phyloP scores from a whole-genome alignment of 1,284 basidiomycete genomes.

The Moesziomyces sp. region DNA sequence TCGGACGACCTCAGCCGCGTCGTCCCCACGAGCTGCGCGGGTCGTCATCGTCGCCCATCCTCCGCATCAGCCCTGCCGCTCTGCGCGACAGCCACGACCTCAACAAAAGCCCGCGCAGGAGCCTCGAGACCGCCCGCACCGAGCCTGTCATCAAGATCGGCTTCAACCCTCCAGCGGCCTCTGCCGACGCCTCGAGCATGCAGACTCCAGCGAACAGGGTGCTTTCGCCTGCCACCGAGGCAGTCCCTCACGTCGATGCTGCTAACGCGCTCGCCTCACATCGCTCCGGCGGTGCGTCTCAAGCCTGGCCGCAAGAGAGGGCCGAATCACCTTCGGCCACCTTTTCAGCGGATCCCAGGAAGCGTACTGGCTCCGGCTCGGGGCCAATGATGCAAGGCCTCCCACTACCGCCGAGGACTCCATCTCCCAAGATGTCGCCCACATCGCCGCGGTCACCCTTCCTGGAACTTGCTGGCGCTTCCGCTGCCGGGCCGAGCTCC shows the following conservation, averaged over 20 bases:
- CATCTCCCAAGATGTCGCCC: slow-evolving; percentile 43
- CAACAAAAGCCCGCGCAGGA: slow-evolving; percentile 30
- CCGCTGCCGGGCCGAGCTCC: slow-evolving; percentile 9
- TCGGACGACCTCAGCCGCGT: slow-evolving; percentile 41
- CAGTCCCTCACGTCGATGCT: slow-evolving; percentile 31
- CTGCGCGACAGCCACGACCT: slow-evolving; percentile 27
- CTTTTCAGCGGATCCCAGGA: slow-evolving; percentile 24
- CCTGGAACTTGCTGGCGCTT: slow-evolving; percentile 30
- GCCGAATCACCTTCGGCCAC: slow-evolving; percentile 31
- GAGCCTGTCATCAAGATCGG: slow-evolving; percentile 41
- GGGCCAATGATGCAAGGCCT: slow-evolving; percentile 21
- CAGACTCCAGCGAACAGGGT: slow-evolving; percentile 36
- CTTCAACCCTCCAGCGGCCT: slow-evolving; percentile 15
- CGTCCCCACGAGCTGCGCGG: slow-evolving; percentile 47
- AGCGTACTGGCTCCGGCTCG: slow-evolving; percentile 24
- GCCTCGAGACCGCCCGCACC: slow-evolving; percentile 25
- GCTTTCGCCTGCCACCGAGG: slow-evolving; percentile 39
- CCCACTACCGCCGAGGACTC: slow-evolving; percentile 30
- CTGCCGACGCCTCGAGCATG: slow-evolving; percentile 9
- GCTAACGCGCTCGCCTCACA: slow-evolving; percentile 32
- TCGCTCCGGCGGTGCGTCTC: slow-evolving; percentile 22
- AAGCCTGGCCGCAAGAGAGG: slow-evolving; percentile 36
- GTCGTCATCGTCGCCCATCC: slow-evolving; percentile 38
- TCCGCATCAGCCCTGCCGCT: slow-evolving; percentile 28
- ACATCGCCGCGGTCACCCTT: slow-evolving; percentile 42